phyloP scores from a whole-genome alignment of 2,329 filamentous ascomycete species.

The Paradendryphiella salina region DNA sequence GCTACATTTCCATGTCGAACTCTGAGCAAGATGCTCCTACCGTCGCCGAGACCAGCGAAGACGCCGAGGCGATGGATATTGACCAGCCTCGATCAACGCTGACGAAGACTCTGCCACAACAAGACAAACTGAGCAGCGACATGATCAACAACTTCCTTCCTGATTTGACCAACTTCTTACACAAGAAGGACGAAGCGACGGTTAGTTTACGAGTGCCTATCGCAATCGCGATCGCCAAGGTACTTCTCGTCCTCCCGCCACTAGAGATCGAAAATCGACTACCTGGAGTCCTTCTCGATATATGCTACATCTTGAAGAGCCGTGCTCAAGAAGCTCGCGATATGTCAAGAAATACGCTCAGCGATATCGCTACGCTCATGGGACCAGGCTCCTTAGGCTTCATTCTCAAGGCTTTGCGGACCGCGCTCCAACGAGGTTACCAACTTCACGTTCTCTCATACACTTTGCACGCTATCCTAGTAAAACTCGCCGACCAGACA shows the following conservation, averaged over 20 bases:
- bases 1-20: constrained; percentile 28
- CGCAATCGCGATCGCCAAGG: constrained; percentile 83
- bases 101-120: constrained; percentile 66
- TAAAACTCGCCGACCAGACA: constrained; percentile 72
- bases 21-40: constrained; percentile 50
- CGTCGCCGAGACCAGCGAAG: constrained; percentile 24
- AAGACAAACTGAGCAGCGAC: constrained; percentile 70
- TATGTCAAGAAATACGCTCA: constrained; percentile 83
- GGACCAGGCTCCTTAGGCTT: constrained; percentile 86
- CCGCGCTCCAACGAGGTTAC: constrained; percentile 81
- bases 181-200: constrained; percentile 91
- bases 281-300: constrained; percentile 83
- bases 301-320: constrained; percentile 89
- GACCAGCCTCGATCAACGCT: constrained; percentile 50
- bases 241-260: constrained; percentile 77
- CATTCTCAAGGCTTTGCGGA: constrained; percentile 86
- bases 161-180: constrained; percentile 78
- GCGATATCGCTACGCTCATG: constrained; percentile 78
- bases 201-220: constrained; percentile 92
- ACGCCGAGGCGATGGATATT: constrained; percentile 31
- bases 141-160: constrained; percentile 76
- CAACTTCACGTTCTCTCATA: constrained; percentile 95
- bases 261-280: constrained; percentile 73
- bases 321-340: constrained; percentile 87
- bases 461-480: constrained; percentile 88